These are phyloP conservation scores for Linum lewisii DNA, from an alignment of 345 rosid species.

Conservation along the genomic window DNA sequence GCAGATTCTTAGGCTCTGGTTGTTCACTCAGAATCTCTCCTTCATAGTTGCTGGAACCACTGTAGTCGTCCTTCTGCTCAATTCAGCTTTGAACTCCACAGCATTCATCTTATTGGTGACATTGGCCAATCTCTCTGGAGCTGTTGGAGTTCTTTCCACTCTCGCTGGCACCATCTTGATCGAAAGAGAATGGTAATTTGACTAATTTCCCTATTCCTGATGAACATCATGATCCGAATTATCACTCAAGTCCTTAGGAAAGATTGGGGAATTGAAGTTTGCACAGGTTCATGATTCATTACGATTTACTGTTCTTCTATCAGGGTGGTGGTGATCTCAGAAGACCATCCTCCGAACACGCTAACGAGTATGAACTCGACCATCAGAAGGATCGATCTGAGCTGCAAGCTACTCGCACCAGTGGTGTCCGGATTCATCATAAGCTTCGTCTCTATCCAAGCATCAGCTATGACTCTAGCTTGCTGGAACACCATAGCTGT, in stretches of 20 bases:
- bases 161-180: constrained; percentile 83
- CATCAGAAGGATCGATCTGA: constrained; percentile 68
- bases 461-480: constrained; percentile 62
- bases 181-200: constrained; percentile 81
- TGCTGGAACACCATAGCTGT: constrained; percentile 42
- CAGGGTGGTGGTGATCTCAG: constrained; percentile 86
- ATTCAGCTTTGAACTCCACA: constrained; percentile 30
- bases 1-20: constrained; percentile 75
- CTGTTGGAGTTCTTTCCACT: constrained; percentile 68
- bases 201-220: not conserved
- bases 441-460: constrained; percentile 66
- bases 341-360: constrained; percentile 40
- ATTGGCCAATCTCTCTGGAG: constrained; percentile 61
- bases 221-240: no score
- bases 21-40: constrained; percentile 60
- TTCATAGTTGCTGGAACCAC: constrained; percentile 64
- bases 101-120: constrained; percentile 38
- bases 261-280: no score
- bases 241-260: no score
- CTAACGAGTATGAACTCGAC: constrained; percentile 63
- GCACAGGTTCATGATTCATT: no score
- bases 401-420: constrained; percentile 79
- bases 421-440: constrained; percentile 65
- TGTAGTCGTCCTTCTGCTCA: constrained; percentile 42
- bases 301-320: not conserved